phyloP scores from a whole-genome alignment of 2,329 filamentous ascomycete species.

The Cordyceps farinosa region DNA sequence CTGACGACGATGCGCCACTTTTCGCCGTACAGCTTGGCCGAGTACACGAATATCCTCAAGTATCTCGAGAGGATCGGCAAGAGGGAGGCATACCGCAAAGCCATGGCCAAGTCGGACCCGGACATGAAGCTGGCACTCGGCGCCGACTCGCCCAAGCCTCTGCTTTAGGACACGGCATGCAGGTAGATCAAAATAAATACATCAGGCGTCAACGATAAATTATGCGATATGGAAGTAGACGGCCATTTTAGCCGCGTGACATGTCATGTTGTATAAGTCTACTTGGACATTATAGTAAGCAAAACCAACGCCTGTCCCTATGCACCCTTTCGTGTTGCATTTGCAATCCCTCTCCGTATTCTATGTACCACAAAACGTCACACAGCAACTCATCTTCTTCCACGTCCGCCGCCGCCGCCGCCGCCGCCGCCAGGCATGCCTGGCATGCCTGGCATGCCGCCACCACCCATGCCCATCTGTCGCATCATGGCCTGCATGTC shows the following conservation, averaged over 20 bases:
- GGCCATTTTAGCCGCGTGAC: slow-evolving; percentile 2
- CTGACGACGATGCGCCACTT: slow-evolving; percentile 60
- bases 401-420: slow-evolving; percentile 10
- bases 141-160: slow-evolving; percentile 21
- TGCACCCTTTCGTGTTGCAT: slow-evolving; percentile 13
- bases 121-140: slow-evolving; percentile 36
- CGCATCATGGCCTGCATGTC: slow-evolving; percentile 80
- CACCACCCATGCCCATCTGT: slow-evolving; percentile 62
- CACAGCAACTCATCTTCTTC: slow-evolving; percentile 12
- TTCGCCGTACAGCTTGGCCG: slow-evolving; percentile 38
- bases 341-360: background rate
- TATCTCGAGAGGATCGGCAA: slow-evolving; percentile 44
- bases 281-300: slow-evolving; percentile 9
- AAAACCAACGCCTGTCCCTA: slow-evolving; percentile 17
- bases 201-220: background rate
- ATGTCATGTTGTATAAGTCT: slow-evolving; percentile 9
- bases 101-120: slow-evolving; percentile 48
- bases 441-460: slow-evolving; percentile 28
- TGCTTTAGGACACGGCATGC: background rate
- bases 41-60: slow-evolving; percentile 40
- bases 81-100: slow-evolving; percentile 44
- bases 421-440: slow-evolving; percentile 12
- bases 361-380: slow-evolving; percentile 4
- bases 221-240: background rate
- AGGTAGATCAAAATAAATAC: too few species aligned